Evolutionary conservation across 148 eudicot genomes (phyloP), one percentile per base, ranked within the genome.

Genomic region (Suaeda aralocaspica): DNA sequence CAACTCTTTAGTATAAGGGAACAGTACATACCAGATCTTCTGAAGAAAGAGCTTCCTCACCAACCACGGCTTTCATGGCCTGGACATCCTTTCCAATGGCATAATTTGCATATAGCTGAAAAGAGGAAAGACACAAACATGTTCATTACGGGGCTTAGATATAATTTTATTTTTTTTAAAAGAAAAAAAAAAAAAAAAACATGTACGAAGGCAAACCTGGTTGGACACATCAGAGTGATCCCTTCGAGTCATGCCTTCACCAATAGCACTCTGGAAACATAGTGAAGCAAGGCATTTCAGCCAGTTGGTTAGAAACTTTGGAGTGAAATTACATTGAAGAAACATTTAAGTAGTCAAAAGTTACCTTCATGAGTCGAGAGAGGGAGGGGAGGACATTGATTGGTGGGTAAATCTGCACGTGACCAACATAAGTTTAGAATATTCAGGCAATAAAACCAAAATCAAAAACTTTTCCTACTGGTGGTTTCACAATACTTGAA

Each of bases 41-140:
- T 9, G 97, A 94, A 81, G 99, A 94, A 72, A 94, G 96, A 7
- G 99, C 99, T 85, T 94, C 99, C 81, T 94, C 99, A 75, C 99
- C 99, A 55, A 94, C 99, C 85, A 91, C 99, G 15, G 97, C 99
- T 80, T 94, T 94, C 97, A 94, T 94, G 55, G 99, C 99, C 77
- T 94, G 99, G 44, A 94, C 99, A 81, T 94, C 99, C 84, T 94
- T 94, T 33, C 99, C 99, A 31, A 94, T 94, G 63, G 99, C 99
- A 78, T 94, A 94, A 79, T 94, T 94, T 66, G 99, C 99, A 78
- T 94, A 94, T 65, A 94, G 82, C 97, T 94, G 83, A 49, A 82
- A 49, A 29, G 64, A 36, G 71, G 44, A 19, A 52, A 53, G 28
- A 42, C 14, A 51, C 31, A 39, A 9, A 52, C 31, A 15, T 10